phyloP scores from a whole-genome alignment of 371 early-diverging fungal genomes.

The Haplosporangium sp. region DNA sequence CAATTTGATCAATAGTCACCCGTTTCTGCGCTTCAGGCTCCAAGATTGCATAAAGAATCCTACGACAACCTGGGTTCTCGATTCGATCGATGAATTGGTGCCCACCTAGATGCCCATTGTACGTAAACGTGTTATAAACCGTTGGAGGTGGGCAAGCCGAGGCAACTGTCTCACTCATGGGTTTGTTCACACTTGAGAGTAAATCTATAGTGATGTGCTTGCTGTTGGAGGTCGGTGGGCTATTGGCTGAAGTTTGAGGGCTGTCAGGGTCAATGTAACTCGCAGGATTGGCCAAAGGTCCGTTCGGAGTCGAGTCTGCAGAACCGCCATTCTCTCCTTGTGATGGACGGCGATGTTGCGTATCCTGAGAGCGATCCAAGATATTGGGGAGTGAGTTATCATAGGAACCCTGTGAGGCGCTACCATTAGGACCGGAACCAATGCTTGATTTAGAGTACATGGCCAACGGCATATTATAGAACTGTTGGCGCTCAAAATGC shows the following conservation, averaged over 20 bases:
- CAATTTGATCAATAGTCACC: conserved; percentile 60
- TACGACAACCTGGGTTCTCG: conserved; percentile 41
- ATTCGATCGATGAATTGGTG: conserved; percentile 50
- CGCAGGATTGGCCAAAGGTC: no score
- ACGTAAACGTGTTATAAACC: conserved; percentile 35
- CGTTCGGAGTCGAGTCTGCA: no score
- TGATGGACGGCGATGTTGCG: no score
- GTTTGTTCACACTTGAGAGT: background rate
- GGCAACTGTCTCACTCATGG: background rate
- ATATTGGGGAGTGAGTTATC: background rate
- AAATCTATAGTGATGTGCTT: background rate
- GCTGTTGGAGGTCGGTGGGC: background rate
- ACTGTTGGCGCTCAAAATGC: conserved; percentile 24
- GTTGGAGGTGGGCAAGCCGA: background rate
- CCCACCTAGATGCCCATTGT: conserved; percentile 39
- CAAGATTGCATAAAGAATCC: conserved; percentile 60
- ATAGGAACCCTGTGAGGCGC: background rate
- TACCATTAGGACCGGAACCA: background rate
- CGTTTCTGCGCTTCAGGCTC: conserved; percentile 62
- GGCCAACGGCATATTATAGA: background rate
- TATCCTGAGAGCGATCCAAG: background rate
- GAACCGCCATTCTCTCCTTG: no score
- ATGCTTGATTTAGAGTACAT: background rate
- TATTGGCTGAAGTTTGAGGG: no score
- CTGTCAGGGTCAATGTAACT: no score